These are phyloP conservation scores for Seiridium unicorne DNA, from an alignment of 2,329 filamentous ascomycete species.

Conservation along the genomic window DNA sequence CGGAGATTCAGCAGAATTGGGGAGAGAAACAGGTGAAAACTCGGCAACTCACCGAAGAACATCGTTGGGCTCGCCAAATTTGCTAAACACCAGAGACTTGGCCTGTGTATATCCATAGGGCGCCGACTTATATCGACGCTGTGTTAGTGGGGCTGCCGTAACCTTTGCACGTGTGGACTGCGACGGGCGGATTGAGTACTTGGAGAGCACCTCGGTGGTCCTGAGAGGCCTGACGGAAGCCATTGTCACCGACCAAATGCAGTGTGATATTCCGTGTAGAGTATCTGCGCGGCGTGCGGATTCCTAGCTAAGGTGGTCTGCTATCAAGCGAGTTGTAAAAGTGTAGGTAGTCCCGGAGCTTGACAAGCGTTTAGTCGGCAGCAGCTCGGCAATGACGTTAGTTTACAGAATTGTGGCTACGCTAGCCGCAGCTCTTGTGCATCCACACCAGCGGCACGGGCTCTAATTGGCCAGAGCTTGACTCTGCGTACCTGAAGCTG, in stretches of 20 bases:
- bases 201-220: not conserved
- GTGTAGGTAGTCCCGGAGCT: not conserved
- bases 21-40: too few relatives aligned
- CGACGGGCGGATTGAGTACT: not conserved
- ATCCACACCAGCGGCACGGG: not conserved
- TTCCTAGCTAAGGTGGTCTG: not conserved
- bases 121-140: slow-evolving; percentile 51
- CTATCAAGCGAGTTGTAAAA: too few relatives aligned
- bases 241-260: not conserved
- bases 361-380: not conserved
- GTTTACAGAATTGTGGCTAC: not conserved
- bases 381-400: slow-evolving; percentile 13
- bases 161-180: slow-evolving; percentile 11
- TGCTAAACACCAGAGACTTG: slow-evolving; percentile 75
- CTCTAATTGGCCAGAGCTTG: not conserved
- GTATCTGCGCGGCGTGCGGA: not conserved
- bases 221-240: slow-evolving; percentile 2
- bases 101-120: slow-evolving; percentile 82
- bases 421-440: not conserved
- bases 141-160: slow-evolving; percentile 15
- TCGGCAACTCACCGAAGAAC: slow-evolving; percentile 55
- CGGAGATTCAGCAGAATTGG: too few relatives aligned
- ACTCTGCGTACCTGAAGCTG: not conserved
- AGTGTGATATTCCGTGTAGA: not conserved
- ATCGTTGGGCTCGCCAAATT: slow-evolving; percentile 72